Base-by-base conservation (phyloP, 495 filamentous ascomycete genomes). In the Choiromyces venosus region DNA sequence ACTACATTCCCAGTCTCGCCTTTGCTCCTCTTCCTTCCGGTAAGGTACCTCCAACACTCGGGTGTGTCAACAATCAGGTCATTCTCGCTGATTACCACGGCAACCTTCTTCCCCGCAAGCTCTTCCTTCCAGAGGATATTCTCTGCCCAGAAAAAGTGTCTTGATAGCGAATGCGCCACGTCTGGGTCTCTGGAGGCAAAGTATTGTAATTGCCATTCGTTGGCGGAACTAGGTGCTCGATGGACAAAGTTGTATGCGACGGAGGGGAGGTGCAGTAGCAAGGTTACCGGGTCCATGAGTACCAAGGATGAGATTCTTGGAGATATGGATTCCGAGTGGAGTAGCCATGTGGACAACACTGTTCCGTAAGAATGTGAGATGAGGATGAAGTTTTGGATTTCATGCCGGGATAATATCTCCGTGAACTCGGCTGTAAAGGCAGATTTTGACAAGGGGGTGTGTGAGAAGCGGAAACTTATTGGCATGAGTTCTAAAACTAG, bases 221-320 rank as follows among this genome's bases (percentile, higher is more conserved):
- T 90, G 5, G 89, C 89, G 36, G 69, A 69, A 37, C 67, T 81
- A 0, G 89, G 89, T 65, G 80, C 80, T 4, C 89, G 84, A 38
- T 83, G 78, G 18, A 87, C 89, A 77, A 91, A 91, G 77, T 91
- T 91, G 84, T 88, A 91, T n/a, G 89, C 88, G 56, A 91, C 88
- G 73, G 90, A 85, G 36, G 89, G 89, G 16, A 89, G 81, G 79
- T 91, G 89, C 40, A 91, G 83, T 33, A 90, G 75, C 38, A 91
- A 84, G 6, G 85, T 86, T n/a, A 91, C 88, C 1, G 89, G 89
- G 78, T 91, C 89, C 38, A 91, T 84, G 33, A 91, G 82, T 9
- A 91, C 76, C 3, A 87, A 71, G 4, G 86, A 82, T 8, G 82
- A 81, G 29, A 90, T 85, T 16, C 83, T 82, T 14, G 76, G 70